Base-by-base conservation (phyloP, 345 rosid genomes). In the Pseudoturritis turrita region DNA sequence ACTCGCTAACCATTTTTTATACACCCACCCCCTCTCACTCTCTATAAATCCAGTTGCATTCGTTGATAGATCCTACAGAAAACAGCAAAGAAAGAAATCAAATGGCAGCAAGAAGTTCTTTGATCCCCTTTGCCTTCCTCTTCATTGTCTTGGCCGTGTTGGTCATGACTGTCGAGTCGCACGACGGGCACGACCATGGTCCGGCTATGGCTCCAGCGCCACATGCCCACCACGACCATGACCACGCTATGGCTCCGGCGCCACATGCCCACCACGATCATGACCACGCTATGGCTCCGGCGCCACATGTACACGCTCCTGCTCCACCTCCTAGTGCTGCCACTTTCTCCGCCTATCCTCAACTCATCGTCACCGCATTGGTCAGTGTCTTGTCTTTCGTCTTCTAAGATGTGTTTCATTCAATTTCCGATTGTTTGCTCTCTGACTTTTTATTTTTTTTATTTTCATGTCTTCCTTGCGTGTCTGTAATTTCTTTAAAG, bases 291-390 rank as follows among this genome's bases (percentile, higher is more conserved):
- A 28, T 28, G 31, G 31, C 31, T 28, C 31, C 76, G 0, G 1
- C 33, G 22, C 5, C 67, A 18, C 60, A 47, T 12, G 29, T 2
- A 3, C 22, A 28, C 55, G 55, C 39, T 74, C 15, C 13, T 2
- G 67, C 73, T 51, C 78, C 78, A 3, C 2, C 78, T 41, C 78
- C 74, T 43, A 61, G 74, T 51, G 70, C 74, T 33, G 79, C 79
- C 44, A 68, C 74, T 35, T 68, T 43, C 21, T 53, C 64, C 3
- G 73, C 79, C 50, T 68, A 51, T 28, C 70, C 79, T 61, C 74
- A 61, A 21, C 57, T 68, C 51, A 33, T 75, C 7, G 74, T 56
- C 64, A 68, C 74, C 50, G 79, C 43, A 9, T 61, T 75, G 17
- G 63, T 75, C 36, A 74, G 57, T 53, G 74, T 51, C 6, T 18